Conservation (phyloP, 345 rosid species). For the Jatropha curcas region DNA sequence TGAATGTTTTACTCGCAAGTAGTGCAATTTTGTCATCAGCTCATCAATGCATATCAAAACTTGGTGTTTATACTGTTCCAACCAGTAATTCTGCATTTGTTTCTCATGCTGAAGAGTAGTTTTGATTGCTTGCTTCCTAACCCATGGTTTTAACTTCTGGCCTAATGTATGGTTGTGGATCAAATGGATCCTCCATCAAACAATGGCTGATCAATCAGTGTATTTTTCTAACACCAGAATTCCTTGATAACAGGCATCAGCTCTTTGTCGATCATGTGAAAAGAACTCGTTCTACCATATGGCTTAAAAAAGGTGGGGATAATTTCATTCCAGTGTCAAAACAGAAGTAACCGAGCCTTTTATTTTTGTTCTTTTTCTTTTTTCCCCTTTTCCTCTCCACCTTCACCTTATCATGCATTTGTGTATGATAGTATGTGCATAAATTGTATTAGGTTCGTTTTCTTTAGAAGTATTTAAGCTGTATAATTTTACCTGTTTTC, state of each 20-base stretch:
- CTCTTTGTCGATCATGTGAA: constrained; percentile 66
- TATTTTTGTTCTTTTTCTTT: too few relatives aligned
- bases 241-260: constrained; percentile 52
- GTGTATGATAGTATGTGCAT: background rate
- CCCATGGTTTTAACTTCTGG: background rate
- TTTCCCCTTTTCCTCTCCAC: background rate
- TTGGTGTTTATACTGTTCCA: background rate
- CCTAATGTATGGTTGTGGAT: too few relatives aligned
- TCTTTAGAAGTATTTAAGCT: background rate
- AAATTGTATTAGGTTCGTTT: background rate
- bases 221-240: background rate
- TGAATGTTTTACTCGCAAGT: background rate
- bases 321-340: constrained; percentile 46
- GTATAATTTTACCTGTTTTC: background rate
- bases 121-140: background rate
- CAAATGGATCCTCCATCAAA: too few relatives aligned
- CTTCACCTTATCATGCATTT: background rate
- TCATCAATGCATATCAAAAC: background rate
- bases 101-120: background rate
- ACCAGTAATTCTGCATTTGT: background rate
- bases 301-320: constrained; percentile 61
- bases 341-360: constrained; percentile 14
- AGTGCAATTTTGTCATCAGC: background rate
- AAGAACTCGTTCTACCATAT: constrained; percentile 67
- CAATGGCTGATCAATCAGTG: too few relatives aligned